Evolutionary conservation across 2,329 filamentous ascomycete species (phyloP).

Genomic region (Cytospora paraplurivora): DNA sequence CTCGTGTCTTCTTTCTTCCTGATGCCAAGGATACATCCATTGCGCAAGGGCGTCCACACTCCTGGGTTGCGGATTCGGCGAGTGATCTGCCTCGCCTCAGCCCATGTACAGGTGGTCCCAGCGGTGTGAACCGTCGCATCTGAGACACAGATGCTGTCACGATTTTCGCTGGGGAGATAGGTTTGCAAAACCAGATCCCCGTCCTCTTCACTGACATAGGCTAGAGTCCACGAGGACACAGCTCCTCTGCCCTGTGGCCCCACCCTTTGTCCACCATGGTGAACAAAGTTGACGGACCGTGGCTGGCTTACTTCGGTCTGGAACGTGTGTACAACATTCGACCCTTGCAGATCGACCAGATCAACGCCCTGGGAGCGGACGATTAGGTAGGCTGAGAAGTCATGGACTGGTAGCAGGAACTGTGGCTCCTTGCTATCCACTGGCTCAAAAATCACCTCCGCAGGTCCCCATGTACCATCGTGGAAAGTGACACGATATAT

Average conservation of each 20-base stretch:
- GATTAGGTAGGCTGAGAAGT: slow-evolving; percentile 62
- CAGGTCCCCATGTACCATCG: slow-evolving; percentile 52
- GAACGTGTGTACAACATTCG: slow-evolving; percentile 63
- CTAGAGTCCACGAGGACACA: slow-evolving; percentile 64
- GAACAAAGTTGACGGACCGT: slow-evolving; percentile 62
- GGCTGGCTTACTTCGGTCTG: slow-evolving; percentile 58
- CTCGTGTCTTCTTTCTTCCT: slow-evolving; percentile 45
- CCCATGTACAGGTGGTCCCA: slow-evolving; percentile 53
- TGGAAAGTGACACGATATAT: slow-evolving; percentile 51
- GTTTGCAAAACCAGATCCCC: slow-evolving; percentile 67
- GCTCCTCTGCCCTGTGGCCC: slow-evolving; percentile 58
- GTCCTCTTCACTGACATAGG: slow-evolving; percentile 61
- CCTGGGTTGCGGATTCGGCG: slow-evolving; percentile 64
- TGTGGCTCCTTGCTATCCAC: slow-evolving; percentile 49
- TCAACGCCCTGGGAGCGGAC: slow-evolving; percentile 59
- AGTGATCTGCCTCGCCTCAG: slow-evolving; percentile 52
- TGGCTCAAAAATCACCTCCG: slow-evolving; percentile 46
- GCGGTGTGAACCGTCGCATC: slow-evolving; percentile 44
- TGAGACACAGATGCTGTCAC: slow-evolving; percentile 59
- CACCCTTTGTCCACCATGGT: slow-evolving; percentile 51
- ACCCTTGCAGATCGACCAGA: slow-evolving; percentile 61
- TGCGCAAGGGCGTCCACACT: slow-evolving; percentile 62
- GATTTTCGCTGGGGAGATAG: slow-evolving; percentile 57
- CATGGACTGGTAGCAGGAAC: slow-evolving; percentile 61
- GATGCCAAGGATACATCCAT: slow-evolving; percentile 65